Evolutionary conservation across 306 rosid genomes (phyloP), one percentile per base, ranked within the genome.

Genomic region (Astragalus membranaceus): DNA sequence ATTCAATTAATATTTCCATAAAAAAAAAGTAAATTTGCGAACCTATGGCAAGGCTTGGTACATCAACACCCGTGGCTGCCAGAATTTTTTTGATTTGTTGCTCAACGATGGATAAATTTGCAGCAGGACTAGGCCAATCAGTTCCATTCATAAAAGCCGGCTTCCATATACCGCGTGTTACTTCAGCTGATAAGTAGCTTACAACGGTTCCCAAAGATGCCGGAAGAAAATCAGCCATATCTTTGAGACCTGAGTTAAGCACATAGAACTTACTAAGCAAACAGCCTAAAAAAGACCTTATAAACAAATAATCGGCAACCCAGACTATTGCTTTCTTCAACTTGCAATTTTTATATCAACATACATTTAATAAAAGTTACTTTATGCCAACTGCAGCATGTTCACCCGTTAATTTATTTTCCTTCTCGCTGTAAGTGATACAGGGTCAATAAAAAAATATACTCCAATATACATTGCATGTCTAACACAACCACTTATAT

Each of bases 71-170:
- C 5, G 99, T 94, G 53, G 97, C 88, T 20, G 97, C 99, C 59
- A 94, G 74, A 75, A 91, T 89, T 82, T 87, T 87, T 78, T 85
- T 91, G 68, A 94, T 88, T 78, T 94, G 97, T 77, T 88, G 96
- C 80, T 94, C 99, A 8, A 91, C 97, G 66, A 82, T 75, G 26
- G 86, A 79, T 67, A 94, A 82, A 84, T 91, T 94, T 65, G 93
- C 97, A 41, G 97, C 97, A 48, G 97, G 99, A 75, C 97, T 94
- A 3, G 99, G 99, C 99, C 99, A 94, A 79, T 94, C 99, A 29
- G 97, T 83, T 80, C 99, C 99, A 74, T 94, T 94, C 99, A 94
- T 94, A 75, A 87, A 88, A 67, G 83, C 97, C 49, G 92, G 95
- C 71, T 94, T 94, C 99, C 97, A 94, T 49, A 94, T 67, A 20